Evolutionary conservation across 2,329 filamentous ascomycete genomes (phyloP), one percentile per base, ranked within the genome.

Genomic region (Beauveria brongniartii): DNA sequence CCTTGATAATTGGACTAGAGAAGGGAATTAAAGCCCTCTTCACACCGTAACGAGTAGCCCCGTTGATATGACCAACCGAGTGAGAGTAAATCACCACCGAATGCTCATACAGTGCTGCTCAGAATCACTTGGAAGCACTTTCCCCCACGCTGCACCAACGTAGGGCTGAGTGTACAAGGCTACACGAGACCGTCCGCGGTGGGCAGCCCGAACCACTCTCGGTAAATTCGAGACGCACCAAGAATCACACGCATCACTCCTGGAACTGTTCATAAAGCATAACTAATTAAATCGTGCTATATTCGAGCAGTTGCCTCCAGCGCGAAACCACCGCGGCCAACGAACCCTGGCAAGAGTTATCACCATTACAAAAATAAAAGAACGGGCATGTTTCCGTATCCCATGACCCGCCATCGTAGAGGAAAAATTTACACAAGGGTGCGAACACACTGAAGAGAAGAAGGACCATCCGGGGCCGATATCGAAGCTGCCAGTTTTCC

Each of bases 331-430:
- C 54, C 6, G 8, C 5, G 10, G 18, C 28, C 20, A 40, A 18
- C 43, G n/a, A 47, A 50, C 14, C 16, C 50, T 54, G 48, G 50
- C 48, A 54, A n/a, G 26, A 44, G 40, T 24, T 44, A 48, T 48
- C 16, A 20, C 44, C 28, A 46, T 54, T 47, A 40, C 22, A 53
- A 46, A 20, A 12, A 20, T 41, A 28, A 43, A 52, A 54, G 28
- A 60, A 53, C 48, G 57, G 50, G 28, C 41, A 46, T 60, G 57
- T 47, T 10, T 10, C 41, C 48, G 57, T 34, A 22, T 12, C 4
- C 50, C 57, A 54, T 26, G 57, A 22, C 41, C 57, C 57, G 50
- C 57, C 57, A 54, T 60, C 57, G 47, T 59, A 53, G 9, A 16
- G 26, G 10, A 44, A 37, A 53, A 44, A 28, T 28, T 18, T 22